Conservation (phyloP, 208 protist species). For the Leptomonas pyrrhocoris region DNA sequence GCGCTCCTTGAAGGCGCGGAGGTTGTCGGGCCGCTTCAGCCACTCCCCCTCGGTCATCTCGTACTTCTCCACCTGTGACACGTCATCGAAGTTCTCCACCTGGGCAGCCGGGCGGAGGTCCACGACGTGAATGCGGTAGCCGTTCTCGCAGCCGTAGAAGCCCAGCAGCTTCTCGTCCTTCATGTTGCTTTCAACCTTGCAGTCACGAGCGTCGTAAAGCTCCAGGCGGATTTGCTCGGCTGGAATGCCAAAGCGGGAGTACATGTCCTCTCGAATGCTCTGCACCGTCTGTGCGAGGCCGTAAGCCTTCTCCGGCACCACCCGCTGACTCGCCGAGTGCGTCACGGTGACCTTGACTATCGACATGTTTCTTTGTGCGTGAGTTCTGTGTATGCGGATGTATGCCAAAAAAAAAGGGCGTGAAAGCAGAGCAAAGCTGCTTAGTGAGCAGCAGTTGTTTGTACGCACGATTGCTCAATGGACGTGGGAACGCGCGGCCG, state of each 20-base stretch:
- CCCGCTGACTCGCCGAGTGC: slow-evolving; percentile 74
- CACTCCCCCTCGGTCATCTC: slow-evolving; percentile 92
- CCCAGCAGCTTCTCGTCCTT: slow-evolving; percentile 76
- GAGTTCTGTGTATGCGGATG: not conserved
- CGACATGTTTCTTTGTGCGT: slow-evolving; percentile 49
- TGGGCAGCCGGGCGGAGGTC: slow-evolving; percentile 80
- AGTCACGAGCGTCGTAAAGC: slow-evolving; percentile 77
- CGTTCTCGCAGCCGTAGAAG: slow-evolving; percentile 85
- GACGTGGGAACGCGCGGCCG: too few species aligned
- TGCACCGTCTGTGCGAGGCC: slow-evolving; percentile 72
- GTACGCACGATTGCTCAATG: too few species aligned
- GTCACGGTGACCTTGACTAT: slow-evolving; percentile 83
- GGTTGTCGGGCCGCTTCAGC: slow-evolving; percentile 81
- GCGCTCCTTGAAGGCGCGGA: slow-evolving; percentile 77
- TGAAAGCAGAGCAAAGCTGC: too few species aligned
- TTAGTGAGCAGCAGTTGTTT: too few species aligned
- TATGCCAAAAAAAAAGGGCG: not conserved
- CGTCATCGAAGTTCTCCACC: slow-evolving; percentile 80
- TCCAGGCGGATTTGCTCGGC: slow-evolving; percentile 73
- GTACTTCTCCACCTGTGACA: slow-evolving; percentile 92
- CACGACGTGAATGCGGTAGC: slow-evolving; percentile 87
- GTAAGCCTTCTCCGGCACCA: slow-evolving; percentile 91
- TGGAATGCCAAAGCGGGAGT: slow-evolving; percentile 82
- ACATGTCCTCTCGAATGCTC: slow-evolving; percentile 81
- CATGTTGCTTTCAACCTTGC: slow-evolving; percentile 65